Base-by-base conservation (phyloP, 768 basidiomycete genomes). In the Mrakia frigida region DNA sequence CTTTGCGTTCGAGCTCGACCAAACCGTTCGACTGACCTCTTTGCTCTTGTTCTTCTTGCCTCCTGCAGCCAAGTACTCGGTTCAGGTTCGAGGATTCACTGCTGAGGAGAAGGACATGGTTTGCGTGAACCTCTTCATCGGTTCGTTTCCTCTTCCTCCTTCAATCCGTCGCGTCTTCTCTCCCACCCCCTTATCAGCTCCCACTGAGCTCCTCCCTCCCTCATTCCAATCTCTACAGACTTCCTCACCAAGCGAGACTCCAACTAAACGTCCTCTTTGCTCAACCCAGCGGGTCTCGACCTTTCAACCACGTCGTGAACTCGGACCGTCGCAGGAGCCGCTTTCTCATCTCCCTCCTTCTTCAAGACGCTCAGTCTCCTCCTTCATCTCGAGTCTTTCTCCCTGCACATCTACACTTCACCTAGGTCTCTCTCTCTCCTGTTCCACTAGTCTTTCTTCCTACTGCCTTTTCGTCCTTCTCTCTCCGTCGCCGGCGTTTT, bases 111-210 rank as follows among this genome's bases (percentile, higher is more conserved):
- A 90, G 0, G 87, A 89, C 73, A 84, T 96, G 87, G 78, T 93
- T 71, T 98, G 96, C 84, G 83, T 96, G 74, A 84, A 93, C 78
- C 85, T 99, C 65, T 86, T 86, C 74, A 89, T 94, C 63, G 87
- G 76, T 77, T 11, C 61, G 76, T 73, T 33, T 3, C 6, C 9
- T 23, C 50, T 56, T 31, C 23, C 11, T 33, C n/a, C 16, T 46
- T 14, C 46, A 18, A 5, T 18, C 3, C 46, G 46, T 50, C 46
- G 46, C 67, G 67, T 43, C 23, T 43, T 23, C 31, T 69, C 13
- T 10, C n/a, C 67, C 2, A 25, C 16, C 67, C 23, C 25, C 41
- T 28, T 7, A 25, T 28, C 9, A n/a, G 5, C 28, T 10, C 9
- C 16, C 23, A 3, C 16, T 39, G 5, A 7, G 31, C 41, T 46